Percentiles rank a stretch among this genome's conserved stretches.
Evolutionary conservation across 352 stramenopile species (phyloP).

Genomic region (Pythium biforme): DNA sequence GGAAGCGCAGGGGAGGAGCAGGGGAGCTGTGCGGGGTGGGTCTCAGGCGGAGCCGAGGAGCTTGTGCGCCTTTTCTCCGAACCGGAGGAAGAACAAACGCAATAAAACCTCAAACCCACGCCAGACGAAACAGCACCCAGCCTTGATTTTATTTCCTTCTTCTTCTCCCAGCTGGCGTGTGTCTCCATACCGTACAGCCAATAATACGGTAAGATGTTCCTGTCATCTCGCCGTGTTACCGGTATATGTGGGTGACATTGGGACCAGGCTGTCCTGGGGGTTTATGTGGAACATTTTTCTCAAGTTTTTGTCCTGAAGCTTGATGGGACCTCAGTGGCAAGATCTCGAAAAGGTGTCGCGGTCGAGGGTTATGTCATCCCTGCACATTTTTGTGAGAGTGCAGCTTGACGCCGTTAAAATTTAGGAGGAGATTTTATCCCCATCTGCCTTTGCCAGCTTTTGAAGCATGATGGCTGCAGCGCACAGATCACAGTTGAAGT

Average conservation of each 20-base stretch:
- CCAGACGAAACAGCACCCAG: not conserved
- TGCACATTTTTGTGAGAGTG: not conserved
- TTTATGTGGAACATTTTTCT: constrained; percentile 4
- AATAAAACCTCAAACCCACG: constrained; percentile 15
- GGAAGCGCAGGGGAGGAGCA: constrained; percentile 9
- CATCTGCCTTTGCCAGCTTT: constrained; percentile 6
- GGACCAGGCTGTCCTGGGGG: not conserved
- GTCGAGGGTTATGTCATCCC: constrained; percentile 4
- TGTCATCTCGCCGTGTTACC: constrained; percentile 3
- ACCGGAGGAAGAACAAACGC: constrained; percentile 6
- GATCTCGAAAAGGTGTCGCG: constrained; percentile 5
- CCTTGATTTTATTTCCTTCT: constrained; percentile 16
- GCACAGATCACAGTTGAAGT: constrained; percentile 13
- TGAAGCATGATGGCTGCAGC: not conserved
- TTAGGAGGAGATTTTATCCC: not conserved
- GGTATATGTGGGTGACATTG: not conserved
- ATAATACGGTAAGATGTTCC: constrained; percentile 5
- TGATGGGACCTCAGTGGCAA: not conserved
- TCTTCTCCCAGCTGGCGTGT: constrained; percentile 10
- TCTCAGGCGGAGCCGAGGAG: constrained; percentile 4
- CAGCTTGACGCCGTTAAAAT: not conserved
- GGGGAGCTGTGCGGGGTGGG: not conserved
- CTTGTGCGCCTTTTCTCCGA: constrained; percentile 16
- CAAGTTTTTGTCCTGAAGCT: constrained; percentile 1
- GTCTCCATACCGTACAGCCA: constrained; percentile 6